Evolutionary conservation across 768 basidiomycete genomes (phyloP).

Genomic region (Pleurotus platypus): DNA sequence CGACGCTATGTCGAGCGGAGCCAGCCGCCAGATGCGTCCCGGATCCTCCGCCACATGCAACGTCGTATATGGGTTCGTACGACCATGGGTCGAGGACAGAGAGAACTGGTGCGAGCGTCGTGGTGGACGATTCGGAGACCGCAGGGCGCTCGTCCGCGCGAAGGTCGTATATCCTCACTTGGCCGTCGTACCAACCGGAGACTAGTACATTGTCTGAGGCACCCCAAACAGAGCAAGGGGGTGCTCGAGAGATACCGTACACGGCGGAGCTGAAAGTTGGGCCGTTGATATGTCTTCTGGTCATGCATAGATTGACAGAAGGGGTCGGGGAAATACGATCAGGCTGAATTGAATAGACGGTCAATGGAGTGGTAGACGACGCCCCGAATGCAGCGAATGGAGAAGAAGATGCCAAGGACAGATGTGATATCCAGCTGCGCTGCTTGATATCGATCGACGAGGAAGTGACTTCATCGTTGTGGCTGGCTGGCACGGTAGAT

Average conservation of each 20-base stretch:
- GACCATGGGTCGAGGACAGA: conserved; percentile 64
- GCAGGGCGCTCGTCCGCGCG: conserved; percentile 28
- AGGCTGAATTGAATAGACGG: conserved; percentile 49
- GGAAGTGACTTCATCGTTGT: conserved; percentile 9
- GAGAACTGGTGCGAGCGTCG: conserved; percentile 53
- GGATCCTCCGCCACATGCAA: conserved; percentile 71
- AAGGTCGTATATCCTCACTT: conserved; percentile 72
- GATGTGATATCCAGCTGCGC: conserved; percentile 63
- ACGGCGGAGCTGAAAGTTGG: conserved; percentile 48
- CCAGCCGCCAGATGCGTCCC: conserved; percentile 70
- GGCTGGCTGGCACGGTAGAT: conserved; percentile 15
- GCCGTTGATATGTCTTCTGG: conserved; percentile 18
- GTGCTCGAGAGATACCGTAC: conserved; percentile 64
- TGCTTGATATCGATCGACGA: conserved; percentile 37
- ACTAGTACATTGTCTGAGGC: conserved; percentile 67
- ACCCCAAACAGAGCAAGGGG: conserved; percentile 65
- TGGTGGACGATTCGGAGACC: conserved; percentile 28
- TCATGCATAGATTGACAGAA: conserved; percentile 42
- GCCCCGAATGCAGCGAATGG: conserved; percentile 71
- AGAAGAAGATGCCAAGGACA: conserved; percentile 45
- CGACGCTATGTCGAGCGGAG: conserved; percentile 69
- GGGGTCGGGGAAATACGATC: conserved; percentile 45
- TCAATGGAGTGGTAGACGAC: conserved; percentile 55
- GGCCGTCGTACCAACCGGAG: conserved; percentile 82
- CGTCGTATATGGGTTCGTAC: conserved; percentile 69